Conservation (phyloP, 306 rosid genomes). For the Gastrolobium bilobum region DNA sequence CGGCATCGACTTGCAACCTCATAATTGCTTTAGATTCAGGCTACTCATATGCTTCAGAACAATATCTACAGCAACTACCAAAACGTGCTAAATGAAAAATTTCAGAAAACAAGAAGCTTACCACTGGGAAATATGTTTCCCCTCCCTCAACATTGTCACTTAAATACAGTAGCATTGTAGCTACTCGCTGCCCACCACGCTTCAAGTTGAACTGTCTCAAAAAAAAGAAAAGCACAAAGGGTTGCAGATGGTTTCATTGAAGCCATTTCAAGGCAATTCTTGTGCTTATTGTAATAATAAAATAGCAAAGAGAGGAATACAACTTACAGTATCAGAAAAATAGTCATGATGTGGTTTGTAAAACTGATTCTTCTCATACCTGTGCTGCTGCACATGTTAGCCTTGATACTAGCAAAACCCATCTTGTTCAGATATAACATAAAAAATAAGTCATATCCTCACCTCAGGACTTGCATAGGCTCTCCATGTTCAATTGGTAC, state of each 20-base stretch:
- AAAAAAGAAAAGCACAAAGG: constrained; percentile 25
- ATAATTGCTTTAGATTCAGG: constrained; percentile 18
- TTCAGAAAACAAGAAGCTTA: constrained; percentile 54
- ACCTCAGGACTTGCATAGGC: constrained; percentile 94
- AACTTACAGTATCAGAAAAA: constrained; percentile 94
- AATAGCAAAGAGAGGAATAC: constrained; percentile 33
- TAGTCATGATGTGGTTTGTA: constrained; percentile 97
- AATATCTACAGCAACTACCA: constrained; percentile 37
- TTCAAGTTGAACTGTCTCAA: constrained; percentile 85
- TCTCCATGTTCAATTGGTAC: constrained; percentile 93
- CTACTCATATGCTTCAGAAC: constrained; percentile 34
- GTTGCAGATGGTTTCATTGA: constrained; percentile 36
- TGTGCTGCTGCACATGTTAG: constrained; percentile 95
- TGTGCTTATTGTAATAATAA: constrained; percentile 27
- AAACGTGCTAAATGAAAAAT: constrained; percentile 38
- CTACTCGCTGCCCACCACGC: constrained; percentile 99
- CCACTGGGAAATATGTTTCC: constrained; percentile 95
- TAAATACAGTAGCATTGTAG: constrained; percentile 93
- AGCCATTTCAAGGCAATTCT: constrained; percentile 40
- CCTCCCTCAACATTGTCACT: constrained; percentile 96
- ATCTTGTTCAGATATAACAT: constrained; percentile 36
- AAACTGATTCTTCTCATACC: constrained; percentile 91
- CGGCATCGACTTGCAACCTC: constrained; percentile 32
- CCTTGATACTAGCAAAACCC: constrained; percentile 49
- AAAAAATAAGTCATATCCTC: constrained; percentile 54